A percentile compares a stretch with the other conserved stretches of the same genome.
phyloP scores from a whole-genome alignment of 2,329 filamentous ascomycete species.

The Epichloe festucae region DNA sequence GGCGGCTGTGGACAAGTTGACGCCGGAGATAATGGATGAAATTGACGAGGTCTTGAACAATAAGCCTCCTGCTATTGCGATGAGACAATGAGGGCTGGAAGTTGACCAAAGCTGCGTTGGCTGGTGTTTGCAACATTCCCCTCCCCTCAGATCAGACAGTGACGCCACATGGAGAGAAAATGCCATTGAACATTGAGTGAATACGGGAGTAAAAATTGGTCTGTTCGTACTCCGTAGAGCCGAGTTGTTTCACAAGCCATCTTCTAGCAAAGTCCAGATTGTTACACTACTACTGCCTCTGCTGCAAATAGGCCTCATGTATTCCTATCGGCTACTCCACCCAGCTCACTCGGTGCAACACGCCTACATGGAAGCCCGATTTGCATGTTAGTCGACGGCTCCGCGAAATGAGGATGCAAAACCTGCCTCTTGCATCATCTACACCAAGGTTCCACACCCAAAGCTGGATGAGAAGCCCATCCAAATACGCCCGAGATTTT shows the following conservation, averaged over 20 bases:
- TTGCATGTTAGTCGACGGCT: neutral
- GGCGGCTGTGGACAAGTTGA: conserved; percentile 40
- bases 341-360: neutral
- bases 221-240: too few species aligned
- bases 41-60: conserved; percentile 47
- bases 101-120: neutral
- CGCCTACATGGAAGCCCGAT: neutral
- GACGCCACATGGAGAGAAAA: neutral
- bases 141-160: neutral
- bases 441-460: neutral
- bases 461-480: too few species aligned
- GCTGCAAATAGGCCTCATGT: neutral
- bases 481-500: too few species aligned
- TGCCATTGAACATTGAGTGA: neutral
- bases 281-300: neutral
- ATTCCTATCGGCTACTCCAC: neutral
- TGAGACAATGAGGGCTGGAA: conserved; percentile 17
- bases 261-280: neutral
- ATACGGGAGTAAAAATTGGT: too few species aligned
- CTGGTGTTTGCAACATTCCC: neutral
- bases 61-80: conserved; percentile 34
- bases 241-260: neutral
- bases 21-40: conserved; percentile 43
- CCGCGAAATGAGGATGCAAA: neutral
- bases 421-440: neutral